Evolutionary conservation across 2,329 filamentous ascomycete genomes (phyloP), one percentile per base, ranked within the genome.

Genomic region (Stylonectria norvegica): DNA sequence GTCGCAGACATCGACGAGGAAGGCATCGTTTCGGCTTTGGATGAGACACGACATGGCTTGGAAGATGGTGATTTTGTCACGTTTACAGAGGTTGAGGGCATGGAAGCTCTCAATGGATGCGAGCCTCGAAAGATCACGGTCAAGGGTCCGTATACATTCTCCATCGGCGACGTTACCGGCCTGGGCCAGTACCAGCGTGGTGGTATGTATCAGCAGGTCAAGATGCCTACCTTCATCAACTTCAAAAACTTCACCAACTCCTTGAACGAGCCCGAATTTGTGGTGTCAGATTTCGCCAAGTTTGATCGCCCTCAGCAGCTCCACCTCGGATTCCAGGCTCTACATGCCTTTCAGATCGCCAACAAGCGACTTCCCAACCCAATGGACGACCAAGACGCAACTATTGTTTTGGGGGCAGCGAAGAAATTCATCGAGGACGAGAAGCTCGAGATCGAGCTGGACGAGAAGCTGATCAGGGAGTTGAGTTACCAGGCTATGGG

Each of bases 1-100:
- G 78, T 98, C 39, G 91, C 91, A 30, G 85, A 78, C 39, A 93
- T 98, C 54, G 82, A 94, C 56, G 86, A 93, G 47, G 86, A 93
- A 31, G 93, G 93, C 15, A 63, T 96, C 34, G 91, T 98, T 4
- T 95, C 91, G 10, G 89, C 90, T 8, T 73, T 96, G 19, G 93
- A 98, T 54, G 93, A 98, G 71, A 93, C 89, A 8, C 80, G 93
- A 40, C 93, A 98, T 64, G 93, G 93, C 5, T 74, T 98, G 27
- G 89, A 96, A 65, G 93, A 98, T 72, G 93, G 91, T 16, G 93
- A 98, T 63, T 95, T 84, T 62, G 89, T 98, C 40, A 95, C 89
- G 7, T 98, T 98, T 64, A 84, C 87, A 3, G 93, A 98, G 63
- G 64, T 98, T 16, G 82, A 93, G 70, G 93, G 93, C 16, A 88